Percentiles rank a stretch among this genome's conserved stretches.
Evolutionary conservation across 164 flowering plant species (phyloP).

Genomic region (Brasenia schreberi): DNA sequence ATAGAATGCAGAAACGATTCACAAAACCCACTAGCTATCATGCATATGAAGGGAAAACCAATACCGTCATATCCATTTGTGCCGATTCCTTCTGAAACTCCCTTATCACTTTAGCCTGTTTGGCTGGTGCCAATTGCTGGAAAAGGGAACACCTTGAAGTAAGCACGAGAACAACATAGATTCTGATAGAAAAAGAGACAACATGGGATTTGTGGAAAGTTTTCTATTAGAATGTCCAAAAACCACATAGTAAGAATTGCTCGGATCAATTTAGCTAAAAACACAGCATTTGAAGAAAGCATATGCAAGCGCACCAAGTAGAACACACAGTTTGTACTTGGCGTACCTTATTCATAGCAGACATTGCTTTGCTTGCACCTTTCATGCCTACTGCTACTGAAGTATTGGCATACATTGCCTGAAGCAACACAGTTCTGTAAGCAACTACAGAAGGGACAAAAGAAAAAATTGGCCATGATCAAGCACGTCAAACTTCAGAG

Average conservation of each 20-base stretch:
- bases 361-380: slow-evolving; percentile 93
- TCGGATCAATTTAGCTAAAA: too few relatives aligned
- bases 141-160: neutral
- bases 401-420: slow-evolving; percentile 87
- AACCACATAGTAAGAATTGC: too few relatives aligned
- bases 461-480: neutral
- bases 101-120: slow-evolving; percentile 64
- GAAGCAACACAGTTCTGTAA: neutral
- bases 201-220: too few relatives aligned
- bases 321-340: too few relatives aligned
- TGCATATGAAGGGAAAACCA: neutral
- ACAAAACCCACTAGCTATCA: neutral
- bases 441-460: neutral
- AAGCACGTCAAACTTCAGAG: neutral
- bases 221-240: neutral
- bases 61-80: slow-evolving; percentile 92
- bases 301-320: neutral
- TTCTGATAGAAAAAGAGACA: neutral
- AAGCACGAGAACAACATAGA: neutral
- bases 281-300: too few relatives aligned
- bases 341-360: slow-evolving; percentile 75
- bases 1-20: too few relatives aligned
- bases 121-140: slow-evolving; percentile 81
- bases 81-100: slow-evolving; percentile 85
- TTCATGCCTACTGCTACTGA: slow-evolving; percentile 87